A percentile compares a stretch with the other conserved stretches of the same genome.
phyloP scores from a whole-genome alignment of 345 rosid genomes.

The Eucalyptus dawsonii region DNA sequence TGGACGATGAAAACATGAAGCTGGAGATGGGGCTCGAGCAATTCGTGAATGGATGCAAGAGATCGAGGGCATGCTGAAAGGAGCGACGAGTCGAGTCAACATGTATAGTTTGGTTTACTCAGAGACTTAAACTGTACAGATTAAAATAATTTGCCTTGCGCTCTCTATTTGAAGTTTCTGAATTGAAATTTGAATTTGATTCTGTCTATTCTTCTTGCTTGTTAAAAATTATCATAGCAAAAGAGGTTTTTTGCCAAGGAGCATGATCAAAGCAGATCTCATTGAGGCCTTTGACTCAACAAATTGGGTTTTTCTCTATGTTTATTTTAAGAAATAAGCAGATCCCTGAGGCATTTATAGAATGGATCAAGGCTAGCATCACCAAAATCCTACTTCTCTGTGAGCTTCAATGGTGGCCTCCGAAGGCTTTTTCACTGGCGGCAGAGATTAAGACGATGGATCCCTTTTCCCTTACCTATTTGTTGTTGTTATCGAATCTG shows the following conservation, averaged over 20 bases:
- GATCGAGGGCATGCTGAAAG: not conserved
- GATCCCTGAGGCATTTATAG: not conserved
- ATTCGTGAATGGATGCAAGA: not conserved
- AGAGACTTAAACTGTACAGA: not conserved
- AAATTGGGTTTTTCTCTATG: not conserved
- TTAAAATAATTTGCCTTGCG: not conserved
- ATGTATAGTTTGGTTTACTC: not conserved
- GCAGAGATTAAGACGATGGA: not conserved
- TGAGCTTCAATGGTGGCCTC: not conserved
- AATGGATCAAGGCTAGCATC: not conserved
- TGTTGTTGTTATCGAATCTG: not conserved
- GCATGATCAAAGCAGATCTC: not conserved
- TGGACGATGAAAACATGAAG: not conserved
- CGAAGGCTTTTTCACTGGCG: not conserved
- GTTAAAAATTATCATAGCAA: not conserved
- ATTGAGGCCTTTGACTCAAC: not conserved
- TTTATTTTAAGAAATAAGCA: not conserved
- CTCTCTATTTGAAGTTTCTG: not conserved
- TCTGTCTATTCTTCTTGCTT: not conserved
- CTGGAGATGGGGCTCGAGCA: not conserved
- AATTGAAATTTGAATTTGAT: too few species aligned
- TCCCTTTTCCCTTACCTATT: not conserved
- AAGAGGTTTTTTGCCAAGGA: not conserved
- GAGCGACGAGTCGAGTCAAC: not conserved
- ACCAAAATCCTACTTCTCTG: not conserved